Base-by-base conservation (phyloP, 208 protist species). In the Willaertia magna region DNA sequence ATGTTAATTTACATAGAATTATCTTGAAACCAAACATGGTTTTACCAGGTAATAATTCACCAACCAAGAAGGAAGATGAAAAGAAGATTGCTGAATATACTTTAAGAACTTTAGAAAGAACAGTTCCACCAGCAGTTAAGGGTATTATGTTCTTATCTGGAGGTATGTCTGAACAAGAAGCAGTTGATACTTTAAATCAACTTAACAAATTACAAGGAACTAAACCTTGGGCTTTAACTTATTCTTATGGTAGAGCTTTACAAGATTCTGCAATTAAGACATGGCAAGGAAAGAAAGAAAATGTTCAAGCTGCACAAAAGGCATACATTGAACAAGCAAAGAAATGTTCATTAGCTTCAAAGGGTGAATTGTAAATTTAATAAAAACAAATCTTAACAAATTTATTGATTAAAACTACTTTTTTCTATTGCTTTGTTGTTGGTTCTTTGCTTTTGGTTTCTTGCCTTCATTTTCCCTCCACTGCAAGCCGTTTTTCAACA, bases 11-110 rank as follows among this genome's bases (percentile, higher is more conserved):
- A 86, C 95, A 99, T 91, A 95, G 96, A 74, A 95, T 90, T 44
- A 91, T 99, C 49, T 94, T 99, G 46, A 99, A 99, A 93, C 96
- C 97, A 88, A 98, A 97, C 92, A 98, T 99, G 96, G 93, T 98
- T 43, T 91, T 96, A 30, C 90, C 94, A 52, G 97, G 97, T 67
- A 85, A 91, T 43, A 92, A 96, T 85, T 92, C 76, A 79, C 88
- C 87, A 59, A 90, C 88, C 67, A 93, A 84, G 75, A 88, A 88
- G 74, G 92, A 89, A 52, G 90, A 90, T 34, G 89, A 94, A 78
- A 90, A 96, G 83, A 83, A 97, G 79, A 92, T 98, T 79, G 97
- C 93, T 59, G 52, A 86, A 61, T 89, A 88, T 87, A 99, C 97
- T 67, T 90, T 99, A 18, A 91, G 85, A 49, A 92, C 92, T 30